Evolutionary conservation across 1,284 basidiomycete species (phyloP).

Genomic region (Rhodotorula mucilaginosa): DNA sequence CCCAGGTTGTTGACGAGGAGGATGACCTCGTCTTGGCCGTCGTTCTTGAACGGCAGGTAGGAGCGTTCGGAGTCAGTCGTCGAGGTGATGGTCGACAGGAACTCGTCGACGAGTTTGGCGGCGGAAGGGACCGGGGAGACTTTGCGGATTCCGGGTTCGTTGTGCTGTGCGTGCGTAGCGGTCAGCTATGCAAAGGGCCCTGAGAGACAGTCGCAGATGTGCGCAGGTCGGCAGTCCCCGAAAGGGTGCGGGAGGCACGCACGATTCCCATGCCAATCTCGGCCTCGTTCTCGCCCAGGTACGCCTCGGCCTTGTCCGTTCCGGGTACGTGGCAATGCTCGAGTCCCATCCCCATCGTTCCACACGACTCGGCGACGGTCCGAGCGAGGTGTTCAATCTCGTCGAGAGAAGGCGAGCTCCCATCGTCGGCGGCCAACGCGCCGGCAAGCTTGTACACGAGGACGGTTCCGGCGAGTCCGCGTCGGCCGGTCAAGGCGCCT

Average conservation of each 20-base stretch:
- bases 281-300: constrained; percentile 65
- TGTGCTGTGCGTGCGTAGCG: constrained; percentile 64
- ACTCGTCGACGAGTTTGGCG: constrained; percentile 64
- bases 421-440: constrained; percentile 55
- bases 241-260: not conserved
- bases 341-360: constrained; percentile 83
- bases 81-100: constrained; percentile 70
- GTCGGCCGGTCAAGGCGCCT: constrained; percentile 74
- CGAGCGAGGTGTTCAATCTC: constrained; percentile 69
- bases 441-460: constrained; percentile 90
- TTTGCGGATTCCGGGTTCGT: constrained; percentile 76
- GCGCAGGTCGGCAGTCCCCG: too few relatives aligned
- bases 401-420: constrained; percentile 55
- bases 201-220: too few relatives aligned
- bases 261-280: constrained; percentile 68
- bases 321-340: constrained; percentile 89
- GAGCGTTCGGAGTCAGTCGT: constrained; percentile 76
- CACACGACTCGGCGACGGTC: constrained; percentile 63
- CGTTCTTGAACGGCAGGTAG: constrained; percentile 72
- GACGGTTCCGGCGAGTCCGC: constrained; percentile 68
- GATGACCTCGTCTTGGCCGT: constrained; percentile 60
- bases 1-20: constrained; percentile 60
- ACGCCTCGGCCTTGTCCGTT: constrained; percentile 62
- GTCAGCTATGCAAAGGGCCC: not conserved
- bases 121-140: constrained; percentile 67